Percentiles rank a stretch among this genome's conserved stretches.
Evolutionary conservation across 2,329 filamentous ascomycete species (phyloP).

Genomic region (Aurifilum marmelostoma): DNA sequence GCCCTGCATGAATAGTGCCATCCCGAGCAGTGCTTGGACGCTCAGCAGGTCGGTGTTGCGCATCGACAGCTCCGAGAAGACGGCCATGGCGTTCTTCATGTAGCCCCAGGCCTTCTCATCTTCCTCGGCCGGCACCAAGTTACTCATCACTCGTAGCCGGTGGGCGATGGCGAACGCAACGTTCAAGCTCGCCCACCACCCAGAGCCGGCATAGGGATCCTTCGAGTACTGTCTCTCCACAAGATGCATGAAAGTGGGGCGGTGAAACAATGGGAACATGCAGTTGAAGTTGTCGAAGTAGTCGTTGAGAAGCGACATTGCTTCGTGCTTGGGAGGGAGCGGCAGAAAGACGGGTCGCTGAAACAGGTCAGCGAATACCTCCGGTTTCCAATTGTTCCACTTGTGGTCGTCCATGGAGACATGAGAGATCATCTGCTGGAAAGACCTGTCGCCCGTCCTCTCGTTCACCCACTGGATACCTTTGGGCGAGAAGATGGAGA

Average conservation of each 20-base stretch:
- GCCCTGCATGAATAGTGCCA: slow-evolving; percentile 92
- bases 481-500: slow-evolving; percentile 98
- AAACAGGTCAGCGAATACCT: slow-evolving; percentile 93
- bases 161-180: slow-evolving; percentile 92
- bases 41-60: slow-evolving; percentile 93
- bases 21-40: slow-evolving; percentile 90
- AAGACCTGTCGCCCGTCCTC: slow-evolving; percentile 93
- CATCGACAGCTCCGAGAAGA: slow-evolving; percentile 91
- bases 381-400: slow-evolving; percentile 98
- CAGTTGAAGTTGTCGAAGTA: slow-evolving; percentile 99
- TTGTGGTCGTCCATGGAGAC: slow-evolving; percentile 93
- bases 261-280: slow-evolving; percentile 97
- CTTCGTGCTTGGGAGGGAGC: slow-evolving; percentile 84
- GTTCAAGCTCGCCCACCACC: slow-evolving; percentile 98
- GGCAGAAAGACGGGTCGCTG: slow-evolving; percentile 80
- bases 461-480: slow-evolving; percentile 98
- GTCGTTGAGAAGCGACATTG: slow-evolving; percentile 84
- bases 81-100: slow-evolving; percentile 93
- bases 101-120: slow-evolving; percentile 95
- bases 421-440: slow-evolving; percentile 91
- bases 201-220: slow-evolving; percentile 91
- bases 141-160: slow-evolving; percentile 91
- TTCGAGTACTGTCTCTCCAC: slow-evolving; percentile 92
- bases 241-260: slow-evolving; percentile 97
- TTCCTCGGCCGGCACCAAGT: slow-evolving; percentile 85